These are phyloP conservation scores for Thamnidium elegans DNA, from an alignment of 192 early-diverging fungal genomes.

Conservation along the genomic window DNA sequence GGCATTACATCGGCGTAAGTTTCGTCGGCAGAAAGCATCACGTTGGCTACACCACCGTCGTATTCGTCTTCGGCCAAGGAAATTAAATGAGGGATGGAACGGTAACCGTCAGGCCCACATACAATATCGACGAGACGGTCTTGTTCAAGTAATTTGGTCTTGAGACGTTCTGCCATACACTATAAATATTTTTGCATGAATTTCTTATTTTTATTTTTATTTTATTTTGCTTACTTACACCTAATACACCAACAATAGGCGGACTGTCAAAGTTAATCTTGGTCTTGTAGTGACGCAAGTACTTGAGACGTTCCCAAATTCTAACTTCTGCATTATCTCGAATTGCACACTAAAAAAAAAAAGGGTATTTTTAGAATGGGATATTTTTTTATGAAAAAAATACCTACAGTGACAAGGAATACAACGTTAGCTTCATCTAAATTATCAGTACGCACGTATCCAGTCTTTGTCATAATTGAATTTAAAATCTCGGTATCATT, in stretches of 20 bases:
- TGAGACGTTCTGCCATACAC: slow-evolving; percentile 80
- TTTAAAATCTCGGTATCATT: slow-evolving; percentile 79
- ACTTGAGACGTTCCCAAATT: slow-evolving; percentile 65
- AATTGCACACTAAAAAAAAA: slow-evolving; percentile 56
- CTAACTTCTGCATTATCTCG: slow-evolving; percentile 73
- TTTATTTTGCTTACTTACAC: slow-evolving; percentile 34
- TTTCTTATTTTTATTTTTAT: not conserved
- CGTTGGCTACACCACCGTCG: slow-evolving; percentile 68
- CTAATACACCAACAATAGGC: slow-evolving; percentile 72
- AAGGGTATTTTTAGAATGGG: not conserved
- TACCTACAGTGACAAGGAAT: slow-evolving; percentile 62
- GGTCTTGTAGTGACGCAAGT: slow-evolving; percentile 55
- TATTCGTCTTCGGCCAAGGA: slow-evolving; percentile 59
- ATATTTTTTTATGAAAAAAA: not conserved
- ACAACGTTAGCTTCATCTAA: slow-evolving; percentile 62
- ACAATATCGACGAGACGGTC: slow-evolving; percentile 74
- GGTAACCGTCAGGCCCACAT: slow-evolving; percentile 75
- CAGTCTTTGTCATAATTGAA: slow-evolving; percentile 64
- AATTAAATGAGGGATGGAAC: slow-evolving; percentile 70
- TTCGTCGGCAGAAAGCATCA: slow-evolving; percentile 78
- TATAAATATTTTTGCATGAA: slow-evolving; percentile 7
- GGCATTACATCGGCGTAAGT: slow-evolving; percentile 79
- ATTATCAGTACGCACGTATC: slow-evolving; percentile 58
- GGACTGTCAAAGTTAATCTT: slow-evolving; percentile 51
- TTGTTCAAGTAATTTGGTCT: slow-evolving; percentile 63